Percentiles rank a stretch among this genome's conserved stretches.
Evolutionary conservation across 805 yeast genomes (phyloP).

Genomic region (Zygoascus ofunaensis): DNA sequence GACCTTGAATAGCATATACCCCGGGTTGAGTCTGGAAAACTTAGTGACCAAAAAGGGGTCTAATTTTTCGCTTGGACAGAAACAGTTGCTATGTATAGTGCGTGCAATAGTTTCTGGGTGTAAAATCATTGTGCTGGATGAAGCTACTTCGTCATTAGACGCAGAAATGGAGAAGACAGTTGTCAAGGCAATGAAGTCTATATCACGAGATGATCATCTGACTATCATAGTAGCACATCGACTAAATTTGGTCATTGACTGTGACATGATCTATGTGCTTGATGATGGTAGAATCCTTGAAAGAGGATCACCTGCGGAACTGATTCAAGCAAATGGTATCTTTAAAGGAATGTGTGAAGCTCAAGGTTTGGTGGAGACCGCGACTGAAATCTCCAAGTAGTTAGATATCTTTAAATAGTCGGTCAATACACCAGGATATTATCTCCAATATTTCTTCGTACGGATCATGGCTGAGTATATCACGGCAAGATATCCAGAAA

Average conservation of each 20-base stretch:
- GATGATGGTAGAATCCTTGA: slow-evolving; percentile 63
- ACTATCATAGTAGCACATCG: slow-evolving; percentile 80
- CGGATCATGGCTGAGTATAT: no score
- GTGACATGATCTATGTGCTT: slow-evolving; percentile 62
- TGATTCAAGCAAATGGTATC: not conserved
- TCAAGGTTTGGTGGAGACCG: not conserved
- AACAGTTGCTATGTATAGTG: slow-evolving; percentile 67
- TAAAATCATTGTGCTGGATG: slow-evolving; percentile 63
- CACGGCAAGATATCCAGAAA: no score
- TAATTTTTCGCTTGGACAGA: slow-evolving; percentile 70
- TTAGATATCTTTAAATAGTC: no score
- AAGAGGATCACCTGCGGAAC: slow-evolving; percentile 5
- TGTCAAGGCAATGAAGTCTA: slow-evolving; percentile 57
- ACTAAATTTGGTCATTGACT: slow-evolving; percentile 68
- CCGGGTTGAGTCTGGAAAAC: slow-evolving; percentile 41
- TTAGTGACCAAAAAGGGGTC: slow-evolving; percentile 47
- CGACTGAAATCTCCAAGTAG: no score
- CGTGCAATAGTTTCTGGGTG: slow-evolving; percentile 62
- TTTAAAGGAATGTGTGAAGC: not conserved
- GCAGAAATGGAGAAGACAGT: slow-evolving; percentile 64
- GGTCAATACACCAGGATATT: no score
- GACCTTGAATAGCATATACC: slow-evolving; percentile 42
- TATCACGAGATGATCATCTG: slow-evolving; percentile 40
- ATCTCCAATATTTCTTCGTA: no score
- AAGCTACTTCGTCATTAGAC: slow-evolving; percentile 72